Conservation (phyloP, 371 early-diverging fungal species). For the Funneliformis caledonium region DNA sequence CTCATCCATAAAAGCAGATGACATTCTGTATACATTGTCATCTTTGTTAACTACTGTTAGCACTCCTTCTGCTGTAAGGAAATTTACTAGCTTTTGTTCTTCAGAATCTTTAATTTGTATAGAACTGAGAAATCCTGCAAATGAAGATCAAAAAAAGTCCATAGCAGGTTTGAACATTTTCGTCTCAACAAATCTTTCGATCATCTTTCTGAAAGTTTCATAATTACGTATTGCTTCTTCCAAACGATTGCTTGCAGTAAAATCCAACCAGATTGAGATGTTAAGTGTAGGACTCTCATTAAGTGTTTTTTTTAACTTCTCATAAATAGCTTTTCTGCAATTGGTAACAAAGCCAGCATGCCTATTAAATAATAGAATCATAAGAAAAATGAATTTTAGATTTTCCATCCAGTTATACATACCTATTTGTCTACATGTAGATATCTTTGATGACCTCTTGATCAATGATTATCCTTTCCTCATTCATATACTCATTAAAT, state of each 20-base stretch:
- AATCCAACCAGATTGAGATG: conserved; percentile 29
- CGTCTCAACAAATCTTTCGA: too few species aligned
- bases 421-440: conserved; percentile 26
- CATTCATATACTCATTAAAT: conserved; percentile 22
- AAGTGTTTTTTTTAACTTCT: not conserved
- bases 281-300: not conserved
- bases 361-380: conserved; percentile 13
- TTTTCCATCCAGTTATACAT: not conserved
- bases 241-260: not conserved
- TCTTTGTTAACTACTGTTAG: conserved; percentile 21
- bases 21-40: conserved; percentile 27
- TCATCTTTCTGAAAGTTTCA: conserved; percentile 30
- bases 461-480: conserved; percentile 8
- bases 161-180: conserved; percentile 27
- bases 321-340: conserved; percentile 19
- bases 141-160: conserved; percentile 31
- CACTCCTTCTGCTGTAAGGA: conserved; percentile 34
- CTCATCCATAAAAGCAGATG: conserved; percentile 32
- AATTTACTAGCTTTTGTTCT: not conserved
- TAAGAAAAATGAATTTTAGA: too few species aligned
- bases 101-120: not conserved
- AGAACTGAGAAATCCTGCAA: conserved; percentile 12
- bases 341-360: conserved; percentile 33
- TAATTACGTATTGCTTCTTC: conserved; percentile 18
- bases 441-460: conserved; percentile 21